Evolutionary conservation across 2,329 filamentous ascomycete species (phyloP).

Genomic region (Fusarium buharicum): DNA sequence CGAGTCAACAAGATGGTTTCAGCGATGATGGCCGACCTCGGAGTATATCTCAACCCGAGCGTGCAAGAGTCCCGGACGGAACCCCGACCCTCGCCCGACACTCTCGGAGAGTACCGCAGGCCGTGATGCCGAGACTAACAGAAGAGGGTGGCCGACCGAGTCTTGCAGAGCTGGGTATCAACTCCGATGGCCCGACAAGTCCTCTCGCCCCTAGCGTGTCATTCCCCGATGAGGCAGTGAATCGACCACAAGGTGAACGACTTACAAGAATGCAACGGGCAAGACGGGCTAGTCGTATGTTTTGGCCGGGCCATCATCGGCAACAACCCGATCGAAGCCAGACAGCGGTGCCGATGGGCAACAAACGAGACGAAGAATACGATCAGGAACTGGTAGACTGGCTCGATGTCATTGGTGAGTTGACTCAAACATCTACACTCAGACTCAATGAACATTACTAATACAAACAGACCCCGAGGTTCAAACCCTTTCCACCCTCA

Average conservation of each 20-base stretch:
- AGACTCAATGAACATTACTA: not conserved
- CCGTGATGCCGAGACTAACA: constrained; percentile 53
- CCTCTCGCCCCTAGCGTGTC: constrained; percentile 45
- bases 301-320: constrained; percentile 43
- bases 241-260: not conserved
- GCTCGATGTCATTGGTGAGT: constrained; percentile 54
- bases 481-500: constrained; percentile 82
- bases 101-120: constrained; percentile 48
- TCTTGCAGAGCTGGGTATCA: constrained; percentile 49
- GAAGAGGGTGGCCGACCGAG: constrained; percentile 53
- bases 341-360: constrained; percentile 1
- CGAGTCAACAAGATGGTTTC: constrained; percentile 17
- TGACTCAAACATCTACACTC: not conserved
- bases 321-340: constrained; percentile 14
- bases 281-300: constrained; percentile 43
- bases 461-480: constrained; percentile 77
- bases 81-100: constrained; percentile 41
- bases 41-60: constrained; percentile 52
- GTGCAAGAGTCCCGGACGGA: constrained; percentile 36
- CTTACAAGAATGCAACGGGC: constrained; percentile 25
- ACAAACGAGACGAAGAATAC: constrained; percentile 50
- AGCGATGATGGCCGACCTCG: constrained; percentile 44
- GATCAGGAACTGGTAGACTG: constrained; percentile 54
- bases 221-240: constrained; percentile 40
- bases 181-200: constrained; percentile 8